phyloP scores from a whole-genome alignment of 2,329 filamentous ascomycete genomes.

The Fusarium poae region DNA sequence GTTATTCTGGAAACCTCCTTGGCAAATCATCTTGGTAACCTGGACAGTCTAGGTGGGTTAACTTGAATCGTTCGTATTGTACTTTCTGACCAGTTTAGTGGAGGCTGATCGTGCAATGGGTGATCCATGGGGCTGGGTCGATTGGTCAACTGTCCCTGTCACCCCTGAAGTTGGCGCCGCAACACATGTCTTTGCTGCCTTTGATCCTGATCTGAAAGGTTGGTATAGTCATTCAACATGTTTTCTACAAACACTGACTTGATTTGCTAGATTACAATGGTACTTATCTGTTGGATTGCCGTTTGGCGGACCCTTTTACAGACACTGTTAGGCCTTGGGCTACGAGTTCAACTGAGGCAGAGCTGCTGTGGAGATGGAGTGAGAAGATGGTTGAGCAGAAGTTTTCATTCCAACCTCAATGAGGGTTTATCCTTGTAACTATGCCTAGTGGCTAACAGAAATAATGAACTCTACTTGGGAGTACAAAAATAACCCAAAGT shows the following conservation, averaged over 20 bases:
- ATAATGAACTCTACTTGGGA: too few relatives aligned
- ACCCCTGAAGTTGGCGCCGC: constrained; percentile 19
- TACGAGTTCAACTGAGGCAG: constrained; percentile 21
- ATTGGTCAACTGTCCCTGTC: constrained; percentile 19
- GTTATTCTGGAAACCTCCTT: constrained; percentile 1
- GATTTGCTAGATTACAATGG: constrained; percentile 21
- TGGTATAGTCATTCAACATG: fast-evolving
- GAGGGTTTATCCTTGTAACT: too few relatives aligned
- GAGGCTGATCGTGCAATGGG: constrained; percentile 15
- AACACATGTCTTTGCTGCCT: constrained; percentile 34
- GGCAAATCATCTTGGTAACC: not conserved
- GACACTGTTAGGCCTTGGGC: constrained; percentile 36
- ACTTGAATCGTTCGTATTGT: fast-evolving
- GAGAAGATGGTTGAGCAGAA: constrained; percentile 33
- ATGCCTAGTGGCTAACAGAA: too few relatives aligned
- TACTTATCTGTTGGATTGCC: constrained; percentile 19
- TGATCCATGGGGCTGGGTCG: constrained; percentile 21
- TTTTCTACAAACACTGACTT: fast-evolving
- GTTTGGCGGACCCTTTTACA: constrained; percentile 13
- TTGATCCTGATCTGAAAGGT: constrained; percentile 25
- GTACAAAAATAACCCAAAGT: too few relatives aligned
- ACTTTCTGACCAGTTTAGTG: not conserved
- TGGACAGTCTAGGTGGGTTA: constrained; percentile 5
- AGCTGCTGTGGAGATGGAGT: constrained; percentile 32
- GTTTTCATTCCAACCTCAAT: constrained; percentile 6